Base-by-base conservation (phyloP, 306 rosid species). In the Cajanus cajan region DNA sequence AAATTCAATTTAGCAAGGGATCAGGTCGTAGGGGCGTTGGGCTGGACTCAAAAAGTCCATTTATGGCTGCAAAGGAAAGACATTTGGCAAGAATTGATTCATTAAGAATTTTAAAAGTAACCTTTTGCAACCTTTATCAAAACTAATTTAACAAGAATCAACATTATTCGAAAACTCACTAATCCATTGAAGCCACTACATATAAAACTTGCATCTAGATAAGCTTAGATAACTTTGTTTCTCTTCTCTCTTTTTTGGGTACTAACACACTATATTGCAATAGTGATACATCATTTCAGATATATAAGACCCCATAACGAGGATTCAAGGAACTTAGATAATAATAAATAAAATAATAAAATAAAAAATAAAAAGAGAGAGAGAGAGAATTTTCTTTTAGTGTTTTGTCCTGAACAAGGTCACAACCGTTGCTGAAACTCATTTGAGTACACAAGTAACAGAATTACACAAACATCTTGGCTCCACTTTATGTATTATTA, bases 131-230 rank as follows among this genome's bases (percentile, higher is more conserved):
- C 14, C 14, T 59, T 59, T 25, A 59, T 59, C 5, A 43, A 44
- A 43, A 59, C 61, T 75, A 59, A 16, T 74, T 57, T 74, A 31
- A 25, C 3, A 24, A 43, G 69, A 74, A 58, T 58, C 44, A n/a
- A 36, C n/a, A 9, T 74, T 58, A 58, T 74, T 74, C 69, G 33
- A 41, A 41, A 6, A 11, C 57, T 24, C 37, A 37, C 67, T 13
- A 8, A 40, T 22, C 25, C 68, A 58, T 28, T 39, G 3, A 4
- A 55, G 4, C 67, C 51, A 14, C 37, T 54, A 15, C 40, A 24
- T 6, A 31, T 48, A 31, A 71, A 33, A 33, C 76, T 4, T 50
- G 45, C 19, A 43, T 68, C 21, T 25, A 25, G 74, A 45, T 22
- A 50, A 71, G 63, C 9, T 50, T 71, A 33, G n/a, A 15, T 50